Evolutionary conservation across 495 filamentous ascomycete species (phyloP), one percentile per base, ranked within the genome.

Genomic region (Hypoxylon intermedium): DNA sequence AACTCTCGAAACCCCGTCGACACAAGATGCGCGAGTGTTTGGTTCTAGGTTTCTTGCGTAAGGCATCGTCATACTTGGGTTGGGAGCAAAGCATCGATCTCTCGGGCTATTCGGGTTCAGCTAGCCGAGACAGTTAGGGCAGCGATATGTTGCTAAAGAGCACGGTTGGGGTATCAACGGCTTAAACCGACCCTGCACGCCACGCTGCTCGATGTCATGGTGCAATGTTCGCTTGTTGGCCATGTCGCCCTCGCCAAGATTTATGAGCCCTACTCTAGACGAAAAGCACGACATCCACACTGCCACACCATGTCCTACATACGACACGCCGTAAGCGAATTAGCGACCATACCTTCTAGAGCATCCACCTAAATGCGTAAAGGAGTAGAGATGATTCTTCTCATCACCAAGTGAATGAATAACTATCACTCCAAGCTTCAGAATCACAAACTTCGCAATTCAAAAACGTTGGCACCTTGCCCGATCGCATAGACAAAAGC

Each of bases 111-210:
- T 60, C 56, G 52, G 62, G 45, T 48, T 65, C 24, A 52, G 6
- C 56, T 65, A 60, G 52, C 56, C 62, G 52, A 65, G 18, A 46
- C 52, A 56, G 16, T 53, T 65, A 65, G 41, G 55, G 61, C 61
- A 65, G 61, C 61, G 51, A 46, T 15, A 33, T 38, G 46, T 60
- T 48, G 26, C n/a, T 19, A 6, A 49, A 54, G 40, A 50, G 43
- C 45, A 65, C 56, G 51, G 46, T 60, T 65, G 62, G 62, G 62
- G 52, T 65, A 65, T 56, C 47, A 31, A 60, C 62, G 62, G 62
- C 62, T 65, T 60, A 63, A 61, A 47, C 50, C 18, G 55, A 65
- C 50, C 62, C 56, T 59, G 51, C 55, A 59, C 40, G 42, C 52
- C 46, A 55, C 55, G 45, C 45, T 42, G 38, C 56, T 63, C 30